phyloP scores from a whole-genome alignment of 2,329 filamentous ascomycete species.

The Penicillium sp. region DNA sequence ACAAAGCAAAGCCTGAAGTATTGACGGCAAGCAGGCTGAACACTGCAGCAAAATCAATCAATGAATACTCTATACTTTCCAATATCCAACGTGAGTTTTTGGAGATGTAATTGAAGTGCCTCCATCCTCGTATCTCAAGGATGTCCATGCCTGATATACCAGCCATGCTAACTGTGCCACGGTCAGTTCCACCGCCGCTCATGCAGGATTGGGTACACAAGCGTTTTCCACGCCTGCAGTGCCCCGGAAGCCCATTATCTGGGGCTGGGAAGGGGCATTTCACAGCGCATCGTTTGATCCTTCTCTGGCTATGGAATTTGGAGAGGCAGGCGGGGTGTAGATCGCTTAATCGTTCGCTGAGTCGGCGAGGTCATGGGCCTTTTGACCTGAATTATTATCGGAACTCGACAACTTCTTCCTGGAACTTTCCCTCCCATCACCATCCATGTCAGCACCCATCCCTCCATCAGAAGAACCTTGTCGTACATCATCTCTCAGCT shows the following conservation, averaged over 20 bases:
- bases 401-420: too few species aligned
- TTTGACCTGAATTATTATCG: neutral
- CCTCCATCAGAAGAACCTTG: neutral
- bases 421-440: too few species aligned
- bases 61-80: neutral
- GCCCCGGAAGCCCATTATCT: neutral
- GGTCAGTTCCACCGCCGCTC: neutral
- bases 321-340: neutral
- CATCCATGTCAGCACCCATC: too few species aligned
- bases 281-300: neutral
- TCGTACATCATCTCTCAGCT: neutral
- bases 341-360: neutral
- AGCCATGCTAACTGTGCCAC: neutral
- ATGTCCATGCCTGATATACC: neutral
- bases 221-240: neutral
- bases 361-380: neutral
- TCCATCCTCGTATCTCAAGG: neutral
- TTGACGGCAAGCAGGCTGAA: too few species aligned
- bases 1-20: too few species aligned
- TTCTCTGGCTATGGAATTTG: too few species aligned
- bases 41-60: neutral
- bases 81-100: neutral
- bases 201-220: neutral
- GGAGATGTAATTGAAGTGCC: neutral
- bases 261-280: neutral